Evolutionary conservation across 1,139 yeast genomes (phyloP).

Genomic region (Hemisphaericaspora subhashii): DNA sequence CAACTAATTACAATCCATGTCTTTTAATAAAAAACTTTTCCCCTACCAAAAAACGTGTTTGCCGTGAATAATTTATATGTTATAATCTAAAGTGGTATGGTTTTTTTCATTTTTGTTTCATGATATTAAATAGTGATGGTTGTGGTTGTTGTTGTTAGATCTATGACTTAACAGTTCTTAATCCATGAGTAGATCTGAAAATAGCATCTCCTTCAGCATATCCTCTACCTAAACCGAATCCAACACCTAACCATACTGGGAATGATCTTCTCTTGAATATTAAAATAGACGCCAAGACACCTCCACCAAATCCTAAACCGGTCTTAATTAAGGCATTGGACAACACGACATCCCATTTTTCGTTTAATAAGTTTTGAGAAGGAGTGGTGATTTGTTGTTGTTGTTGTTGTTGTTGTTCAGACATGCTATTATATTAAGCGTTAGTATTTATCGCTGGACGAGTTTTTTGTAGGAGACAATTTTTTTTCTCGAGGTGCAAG

Average conservation of each 20-base stretch:
- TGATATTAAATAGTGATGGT: too few relatives aligned
- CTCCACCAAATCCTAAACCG: slow-evolving; percentile 97
- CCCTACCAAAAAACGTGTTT: too few relatives aligned
- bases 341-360: slow-evolving; percentile 95
- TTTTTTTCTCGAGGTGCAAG: too few relatives aligned
- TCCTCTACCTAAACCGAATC: slow-evolving; percentile 96
- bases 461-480: too few relatives aligned
- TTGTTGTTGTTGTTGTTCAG: slow-evolving; percentile 20
- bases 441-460: slow-evolving; percentile 10
- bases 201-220: slow-evolving; percentile 98
- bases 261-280: slow-evolving; percentile 90
- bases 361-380: slow-evolving; percentile 72
- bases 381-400: slow-evolving; percentile 37
- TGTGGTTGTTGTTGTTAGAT: too few relatives aligned
- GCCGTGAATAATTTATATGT: neutral
- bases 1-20: neutral
- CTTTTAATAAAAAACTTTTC: too few relatives aligned
- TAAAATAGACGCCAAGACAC: slow-evolving; percentile 90
- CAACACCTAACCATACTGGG: slow-evolving; percentile 96
- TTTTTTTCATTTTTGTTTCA: neutral
- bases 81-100: neutral
- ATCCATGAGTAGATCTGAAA: slow-evolving; percentile 77
- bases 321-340: slow-evolving; percentile 94
- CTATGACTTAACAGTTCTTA: slow-evolving; percentile 69
- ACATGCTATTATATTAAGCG: slow-evolving; percentile 13